Conservation (phyloP, 768 basidiomycete genomes). For the Termitomyces sp. region DNA sequence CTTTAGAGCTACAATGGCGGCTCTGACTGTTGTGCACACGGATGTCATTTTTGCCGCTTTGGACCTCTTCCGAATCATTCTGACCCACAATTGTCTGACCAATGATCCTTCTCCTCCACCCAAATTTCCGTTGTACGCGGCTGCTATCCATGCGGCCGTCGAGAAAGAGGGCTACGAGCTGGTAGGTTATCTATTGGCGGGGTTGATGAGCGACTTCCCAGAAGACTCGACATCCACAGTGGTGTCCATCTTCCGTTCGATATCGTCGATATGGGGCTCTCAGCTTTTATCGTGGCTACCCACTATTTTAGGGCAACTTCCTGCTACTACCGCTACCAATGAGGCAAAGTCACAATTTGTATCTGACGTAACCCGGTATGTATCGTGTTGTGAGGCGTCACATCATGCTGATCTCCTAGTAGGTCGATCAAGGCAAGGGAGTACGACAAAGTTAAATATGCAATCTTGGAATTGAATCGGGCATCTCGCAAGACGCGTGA, state of each 20-base stretch:
- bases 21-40: slow-evolving; percentile 78
- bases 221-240: slow-evolving; percentile 76
- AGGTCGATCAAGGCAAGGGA: slow-evolving; percentile 66
- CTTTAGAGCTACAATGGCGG: slow-evolving; percentile 72
- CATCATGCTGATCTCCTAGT: not conserved
- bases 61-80: slow-evolving; percentile 72
- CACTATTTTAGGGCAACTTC: slow-evolving; percentile 66
- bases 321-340: slow-evolving; percentile 53
- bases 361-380: slow-evolving; percentile 70
- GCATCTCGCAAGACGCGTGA: slow-evolving; percentile 74
- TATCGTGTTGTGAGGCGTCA: slow-evolving; percentile 12
- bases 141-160: slow-evolving; percentile 57
- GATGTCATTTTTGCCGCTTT: slow-evolving; percentile 81
- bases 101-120: slow-evolving; percentile 41
- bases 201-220: slow-evolving; percentile 84
- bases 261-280: slow-evolving; percentile 63
- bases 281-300: slow-evolving; percentile 75
- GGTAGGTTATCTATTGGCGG: slow-evolving; percentile 63
- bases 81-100: slow-evolving; percentile 73
- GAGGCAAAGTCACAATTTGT: slow-evolving; percentile 72
- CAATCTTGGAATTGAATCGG: slow-evolving; percentile 66
- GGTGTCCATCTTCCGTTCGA: slow-evolving; percentile 71
- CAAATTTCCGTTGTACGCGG: slow-evolving; percentile 60
- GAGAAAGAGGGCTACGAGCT: slow-evolving; percentile 73
- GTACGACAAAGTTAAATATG: slow-evolving; percentile 81